Evolutionary conservation across 495 filamentous ascomycete species (phyloP).

Genomic region (Neurospora discreta): DNA sequence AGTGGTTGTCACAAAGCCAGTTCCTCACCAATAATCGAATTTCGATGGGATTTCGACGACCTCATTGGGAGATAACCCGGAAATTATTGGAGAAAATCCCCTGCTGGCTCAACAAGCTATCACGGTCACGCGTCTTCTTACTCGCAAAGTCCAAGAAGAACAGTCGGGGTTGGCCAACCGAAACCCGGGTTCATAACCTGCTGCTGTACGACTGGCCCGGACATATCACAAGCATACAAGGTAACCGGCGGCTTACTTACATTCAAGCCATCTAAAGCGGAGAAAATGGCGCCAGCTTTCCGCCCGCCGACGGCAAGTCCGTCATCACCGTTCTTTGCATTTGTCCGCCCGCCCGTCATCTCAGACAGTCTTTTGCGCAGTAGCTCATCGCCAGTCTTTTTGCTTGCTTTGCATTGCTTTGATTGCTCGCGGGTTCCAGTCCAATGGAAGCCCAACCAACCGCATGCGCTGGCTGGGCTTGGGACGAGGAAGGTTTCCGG

Average conservation of each 20-base stretch:
- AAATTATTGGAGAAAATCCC: not conserved
- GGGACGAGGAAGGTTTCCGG: not conserved
- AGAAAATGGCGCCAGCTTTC: not conserved
- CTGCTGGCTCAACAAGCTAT: not conserved
- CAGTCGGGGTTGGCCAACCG: not conserved
- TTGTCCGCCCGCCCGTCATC: not conserved
- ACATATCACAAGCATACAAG: not conserved
- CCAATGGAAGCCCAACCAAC: slow-evolving; percentile 27
- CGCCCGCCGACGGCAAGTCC: not conserved
- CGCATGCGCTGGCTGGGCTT: not conserved
- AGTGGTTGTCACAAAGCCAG: slow-evolving; percentile 8
- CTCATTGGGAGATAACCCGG: slow-evolving; percentile 17
- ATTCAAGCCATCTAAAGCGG: slow-evolving; percentile 1
- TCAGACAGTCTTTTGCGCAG: not conserved
- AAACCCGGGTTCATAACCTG: not conserved
- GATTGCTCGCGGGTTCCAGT: slow-evolving; percentile 15
- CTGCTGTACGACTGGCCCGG: not conserved
- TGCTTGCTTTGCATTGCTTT: not conserved
- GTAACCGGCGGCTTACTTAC: not conserved
- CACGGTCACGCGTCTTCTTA: not conserved
- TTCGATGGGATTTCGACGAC: not conserved
- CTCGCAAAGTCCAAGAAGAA: not conserved
- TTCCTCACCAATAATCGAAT: slow-evolving; percentile 18
- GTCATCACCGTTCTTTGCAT: not conserved
- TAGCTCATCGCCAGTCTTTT: not conserved